Conservation (phyloP, 805 yeast species). For the Kazachstania psychrophila region DNA sequence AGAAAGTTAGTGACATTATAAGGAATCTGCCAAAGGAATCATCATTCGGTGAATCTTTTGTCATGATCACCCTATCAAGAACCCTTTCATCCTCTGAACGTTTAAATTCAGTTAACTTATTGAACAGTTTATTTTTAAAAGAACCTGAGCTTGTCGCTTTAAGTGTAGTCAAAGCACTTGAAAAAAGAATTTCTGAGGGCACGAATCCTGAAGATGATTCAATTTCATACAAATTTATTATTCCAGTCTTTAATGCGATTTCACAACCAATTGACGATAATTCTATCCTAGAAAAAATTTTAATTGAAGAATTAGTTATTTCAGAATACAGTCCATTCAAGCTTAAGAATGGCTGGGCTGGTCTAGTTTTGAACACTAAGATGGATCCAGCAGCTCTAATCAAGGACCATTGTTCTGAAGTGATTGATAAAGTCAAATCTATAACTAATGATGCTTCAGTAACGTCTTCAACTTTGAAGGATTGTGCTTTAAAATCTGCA, state of each 20-base stretch:
- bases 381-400: slow-evolving; percentile 60
- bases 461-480: slow-evolving; percentile 26
- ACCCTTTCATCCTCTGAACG: slow-evolving; percentile 31
- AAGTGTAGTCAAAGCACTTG: slow-evolving; percentile 38
- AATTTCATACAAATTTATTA: slow-evolving; percentile 24
- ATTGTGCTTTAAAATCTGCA: slow-evolving; percentile 44
- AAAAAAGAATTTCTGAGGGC: slow-evolving; percentile 19
- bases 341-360: slow-evolving; percentile 63
- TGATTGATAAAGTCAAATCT: slow-evolving; percentile 14
- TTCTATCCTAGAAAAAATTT: slow-evolving; percentile 23
- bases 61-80: slow-evolving; percentile 39
- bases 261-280: slow-evolving; percentile 26
- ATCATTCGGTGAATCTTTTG: slow-evolving; percentile 39
- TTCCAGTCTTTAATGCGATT: slow-evolving; percentile 33
- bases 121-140: slow-evolving; percentile 28
- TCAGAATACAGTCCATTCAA: slow-evolving; percentile 37
- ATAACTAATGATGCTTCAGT: slow-evolving; percentile 13
- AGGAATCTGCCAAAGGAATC: slow-evolving; percentile 8
- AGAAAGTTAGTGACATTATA: slow-evolving; percentile 8
- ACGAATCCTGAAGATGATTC: slow-evolving; percentile 17
- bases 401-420: slow-evolving; percentile 18
- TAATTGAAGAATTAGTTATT: slow-evolving; percentile 36
- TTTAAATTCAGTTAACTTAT: slow-evolving; percentile 26
- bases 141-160: slow-evolving; percentile 36
- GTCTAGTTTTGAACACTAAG: slow-evolving; percentile 48